Conservation (phyloP, 2,329 filamentous ascomycete genomes). For the Periconia macrospinosa region DNA sequence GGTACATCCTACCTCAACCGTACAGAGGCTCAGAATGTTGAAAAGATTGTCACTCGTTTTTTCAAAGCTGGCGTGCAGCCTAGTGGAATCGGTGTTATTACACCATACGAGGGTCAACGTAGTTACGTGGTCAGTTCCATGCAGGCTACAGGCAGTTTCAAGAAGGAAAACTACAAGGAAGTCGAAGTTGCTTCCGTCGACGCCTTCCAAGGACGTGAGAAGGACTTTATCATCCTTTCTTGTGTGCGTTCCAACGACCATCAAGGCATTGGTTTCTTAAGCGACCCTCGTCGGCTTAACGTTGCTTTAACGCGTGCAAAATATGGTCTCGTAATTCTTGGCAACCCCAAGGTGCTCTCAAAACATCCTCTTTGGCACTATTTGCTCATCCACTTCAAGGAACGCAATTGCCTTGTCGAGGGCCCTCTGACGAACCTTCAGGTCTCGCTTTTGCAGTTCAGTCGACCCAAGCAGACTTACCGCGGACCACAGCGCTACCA, state of each 20-base stretch:
- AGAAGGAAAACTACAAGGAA: slow-evolving; percentile 98
- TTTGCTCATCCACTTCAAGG: slow-evolving; percentile 93
- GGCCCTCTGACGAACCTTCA: slow-evolving; percentile 95
- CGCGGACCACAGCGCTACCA: slow-evolving; percentile 86
- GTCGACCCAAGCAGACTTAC: slow-evolving; percentile 88
- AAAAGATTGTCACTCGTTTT: slow-evolving; percentile 97
- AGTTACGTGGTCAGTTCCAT: slow-evolving; percentile 99
- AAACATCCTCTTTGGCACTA: slow-evolving; percentile 99
- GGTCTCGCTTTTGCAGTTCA: slow-evolving; percentile 91
- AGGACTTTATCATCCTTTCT: slow-evolving; percentile 97
- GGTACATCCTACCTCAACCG: slow-evolving; percentile 98
- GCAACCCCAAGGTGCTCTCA: slow-evolving; percentile 94
- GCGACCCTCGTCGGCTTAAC: slow-evolving; percentile 94
- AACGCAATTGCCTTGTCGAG: slow-evolving; percentile 92
- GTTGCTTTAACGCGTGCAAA: slow-evolving; percentile 96
- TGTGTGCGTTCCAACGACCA: slow-evolving; percentile 99
- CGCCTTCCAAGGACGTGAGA: slow-evolving; percentile 97
- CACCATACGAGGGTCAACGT: slow-evolving; percentile 95
- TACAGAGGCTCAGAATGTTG: slow-evolving; percentile 94
- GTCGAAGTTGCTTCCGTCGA: slow-evolving; percentile 98
- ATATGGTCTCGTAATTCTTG: slow-evolving; percentile 93
- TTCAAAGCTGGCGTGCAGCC: slow-evolving; percentile 99
- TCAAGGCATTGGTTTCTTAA: slow-evolving; percentile 98
- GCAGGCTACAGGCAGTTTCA: slow-evolving; percentile 96
- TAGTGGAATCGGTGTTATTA: slow-evolving; percentile 93